Conservation (phyloP, 108 stramenopile species). For the Skeletonema menzelii region DNA sequence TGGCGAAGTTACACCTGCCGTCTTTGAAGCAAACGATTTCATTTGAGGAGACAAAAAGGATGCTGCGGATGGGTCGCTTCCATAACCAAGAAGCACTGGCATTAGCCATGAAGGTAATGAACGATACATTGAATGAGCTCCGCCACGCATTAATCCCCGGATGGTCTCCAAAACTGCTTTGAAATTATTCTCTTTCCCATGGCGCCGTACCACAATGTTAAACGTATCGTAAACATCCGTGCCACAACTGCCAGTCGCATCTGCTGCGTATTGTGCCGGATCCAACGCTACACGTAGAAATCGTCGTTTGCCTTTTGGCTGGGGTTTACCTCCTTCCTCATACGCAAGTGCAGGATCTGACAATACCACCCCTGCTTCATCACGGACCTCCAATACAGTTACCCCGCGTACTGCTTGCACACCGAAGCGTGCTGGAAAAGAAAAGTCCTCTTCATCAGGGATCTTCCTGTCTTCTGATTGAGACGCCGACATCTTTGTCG, state of each 20-base stretch:
- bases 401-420: conserved; percentile 78
- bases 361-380: conserved; percentile 83
- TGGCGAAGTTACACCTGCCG: conserved; percentile 76
- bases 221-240: conserved; percentile 67
- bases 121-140: conserved; percentile 72
- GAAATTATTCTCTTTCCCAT: conserved; percentile 95
- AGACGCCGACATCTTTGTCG: conserved; percentile 61
- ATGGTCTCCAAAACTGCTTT: conserved; percentile 93
- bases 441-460: conserved; percentile 82
- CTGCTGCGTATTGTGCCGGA: conserved; percentile 82
- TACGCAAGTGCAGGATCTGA: conserved; percentile 70
- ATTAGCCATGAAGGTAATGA: conserved; percentile 94
- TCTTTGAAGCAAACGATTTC: conserved; percentile 65
- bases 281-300: conserved; percentile 82
- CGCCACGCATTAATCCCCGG: conserved; percentile 73
- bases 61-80: conserved; percentile 81
- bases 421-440: conserved; percentile 78
- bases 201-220: conserved; percentile 90
- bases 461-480: conserved; percentile 60
- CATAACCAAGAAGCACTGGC: conserved; percentile 87
- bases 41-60: conserved; percentile 66
- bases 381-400: conserved; percentile 82
- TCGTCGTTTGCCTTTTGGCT: conserved; percentile 56
- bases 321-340: conserved; percentile 21
- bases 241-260: conserved; percentile 56